phyloP scores from a whole-genome alignment of 2,329 filamentous ascomycete genomes.

The Mycosphaerella arachidis region DNA sequence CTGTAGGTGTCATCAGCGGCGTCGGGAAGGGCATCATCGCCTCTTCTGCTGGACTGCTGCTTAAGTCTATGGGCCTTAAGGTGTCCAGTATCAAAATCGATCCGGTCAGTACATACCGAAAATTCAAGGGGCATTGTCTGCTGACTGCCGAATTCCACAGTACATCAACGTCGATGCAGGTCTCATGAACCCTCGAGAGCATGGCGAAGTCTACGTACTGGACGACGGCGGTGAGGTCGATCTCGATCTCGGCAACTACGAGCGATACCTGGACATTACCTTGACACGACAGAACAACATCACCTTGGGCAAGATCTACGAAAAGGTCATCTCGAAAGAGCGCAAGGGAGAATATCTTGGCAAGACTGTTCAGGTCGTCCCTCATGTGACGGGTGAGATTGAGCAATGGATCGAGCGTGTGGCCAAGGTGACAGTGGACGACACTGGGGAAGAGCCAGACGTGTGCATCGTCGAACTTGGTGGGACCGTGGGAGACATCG shows the following conservation, averaged over 20 bases:
- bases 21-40: conserved; percentile 66
- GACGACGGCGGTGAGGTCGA: conserved; percentile 76
- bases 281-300: conserved; percentile 89
- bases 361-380: conserved; percentile 85
- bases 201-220: conserved; percentile 86
- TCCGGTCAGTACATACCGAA: conserved; percentile 35
- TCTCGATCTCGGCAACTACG: conserved; percentile 71
- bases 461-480: conserved; percentile 79
- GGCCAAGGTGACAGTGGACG: conserved; percentile 78
- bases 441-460: conserved; percentile 76
- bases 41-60: conserved; percentile 66
- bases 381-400: conserved; percentile 86
- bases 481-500: conserved; percentile 74
- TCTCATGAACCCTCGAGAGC: conserved; percentile 66
- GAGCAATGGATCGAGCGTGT: conserved; percentile 90
- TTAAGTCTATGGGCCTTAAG: conserved; percentile 76
- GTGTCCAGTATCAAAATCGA: conserved; percentile 67
- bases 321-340: conserved; percentile 76
- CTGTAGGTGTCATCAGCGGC: conserved; percentile 52
- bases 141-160: no score
- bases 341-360: conserved; percentile 75
- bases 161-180: conserved; percentile 76
- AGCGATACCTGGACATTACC: conserved; percentile 75
- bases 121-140: no score
- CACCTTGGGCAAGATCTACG: conserved; percentile 94